Evolutionary conservation across 441 rosid species (phyloP).

Genomic region (Oxalis stricta): DNA sequence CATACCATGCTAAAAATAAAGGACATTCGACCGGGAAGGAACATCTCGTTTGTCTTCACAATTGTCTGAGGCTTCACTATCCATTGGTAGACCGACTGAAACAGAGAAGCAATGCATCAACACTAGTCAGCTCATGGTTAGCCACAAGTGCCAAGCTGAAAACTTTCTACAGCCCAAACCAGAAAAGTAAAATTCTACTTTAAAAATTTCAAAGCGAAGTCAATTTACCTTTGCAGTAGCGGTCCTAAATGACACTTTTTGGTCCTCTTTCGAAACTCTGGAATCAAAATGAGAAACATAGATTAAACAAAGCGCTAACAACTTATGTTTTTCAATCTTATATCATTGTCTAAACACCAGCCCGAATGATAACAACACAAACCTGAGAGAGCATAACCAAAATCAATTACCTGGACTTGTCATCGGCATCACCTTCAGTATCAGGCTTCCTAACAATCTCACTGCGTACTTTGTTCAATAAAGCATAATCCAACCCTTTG

Average conservation of each 20-base stretch:
- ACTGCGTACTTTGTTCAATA: conserved; percentile 79
- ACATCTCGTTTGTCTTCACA: conserved; percentile 85
- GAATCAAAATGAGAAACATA: conserved; percentile 1
- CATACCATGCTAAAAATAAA: conserved; percentile 78
- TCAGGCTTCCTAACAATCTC: conserved; percentile 90
- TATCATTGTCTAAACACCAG: too few relatives aligned
- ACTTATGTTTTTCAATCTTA: too few relatives aligned
- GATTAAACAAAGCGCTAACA: not conserved
- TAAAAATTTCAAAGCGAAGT: conserved; percentile 1
- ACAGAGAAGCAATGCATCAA: conserved; percentile 6
- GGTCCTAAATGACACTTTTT: conserved; percentile 66
- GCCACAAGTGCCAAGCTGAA: too few relatives aligned
- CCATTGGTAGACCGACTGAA: conserved; percentile 82
- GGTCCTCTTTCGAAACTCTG: conserved; percentile 67
- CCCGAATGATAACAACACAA: too few relatives aligned
- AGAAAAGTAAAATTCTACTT: not conserved
- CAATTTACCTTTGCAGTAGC: conserved; percentile 64
- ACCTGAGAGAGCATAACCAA: not conserved
- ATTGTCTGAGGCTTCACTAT: conserved; percentile 78
- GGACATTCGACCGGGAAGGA: conserved; percentile 93
- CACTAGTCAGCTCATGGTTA: not conserved
- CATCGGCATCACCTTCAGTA: conserved; percentile 47
- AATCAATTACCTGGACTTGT: conserved; percentile 41
- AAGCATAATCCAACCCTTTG: conserved; percentile 88
- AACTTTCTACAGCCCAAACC: not conserved